Percentiles rank a stretch among this genome's conserved stretches.
Evolutionary conservation across 441 rosid species (phyloP).

Genomic region (Capsella rubella): DNA sequence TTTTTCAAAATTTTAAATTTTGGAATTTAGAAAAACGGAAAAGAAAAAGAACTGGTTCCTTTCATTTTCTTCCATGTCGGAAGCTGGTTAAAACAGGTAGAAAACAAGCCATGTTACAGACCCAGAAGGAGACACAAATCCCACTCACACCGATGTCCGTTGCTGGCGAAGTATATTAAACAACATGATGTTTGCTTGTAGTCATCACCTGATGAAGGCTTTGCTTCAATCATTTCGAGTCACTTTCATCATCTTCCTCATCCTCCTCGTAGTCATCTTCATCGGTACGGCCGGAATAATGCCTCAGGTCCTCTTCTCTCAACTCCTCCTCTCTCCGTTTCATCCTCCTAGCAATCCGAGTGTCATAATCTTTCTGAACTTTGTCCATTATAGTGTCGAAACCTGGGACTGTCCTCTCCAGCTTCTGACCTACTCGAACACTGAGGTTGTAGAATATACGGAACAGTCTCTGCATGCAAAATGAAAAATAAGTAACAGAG

Average conservation of each 20-base stretch:
- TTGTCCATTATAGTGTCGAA: conserved; percentile 58
- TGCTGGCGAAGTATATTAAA: conserved; percentile 4
- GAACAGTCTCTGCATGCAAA: conserved; percentile 55
- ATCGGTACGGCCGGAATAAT: conserved; percentile 15
- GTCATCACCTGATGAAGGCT: conserved; percentile 6
- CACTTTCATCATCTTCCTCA: conserved; percentile 17
- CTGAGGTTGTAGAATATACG: conserved; percentile 52
- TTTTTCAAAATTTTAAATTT: not conserved
- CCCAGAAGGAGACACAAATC: conserved; percentile 5
- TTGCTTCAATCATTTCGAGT: conserved; percentile 31
- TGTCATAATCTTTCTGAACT: conserved; percentile 51
- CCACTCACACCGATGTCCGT: conserved; percentile 2
- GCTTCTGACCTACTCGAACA: conserved; percentile 44
- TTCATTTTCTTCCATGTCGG: conserved; percentile 3
- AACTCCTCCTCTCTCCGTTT: conserved; percentile 51
- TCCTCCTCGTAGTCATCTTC: conserved; percentile 34
- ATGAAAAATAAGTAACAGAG: not conserved
- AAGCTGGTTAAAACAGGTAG: conserved; percentile 7
- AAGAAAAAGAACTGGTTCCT: not conserved
- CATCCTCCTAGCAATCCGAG: conserved; percentile 47
- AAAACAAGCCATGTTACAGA: conserved; percentile 14
- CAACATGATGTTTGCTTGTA: conserved; percentile 28
- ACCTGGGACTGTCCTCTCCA: conserved; percentile 65
- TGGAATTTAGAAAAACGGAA: too few species aligned
- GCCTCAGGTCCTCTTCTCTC: conserved; percentile 43